These are phyloP conservation scores for Fusarium nematophilum DNA, from an alignment of 2,329 filamentous ascomycete species.

Conservation along the genomic window DNA sequence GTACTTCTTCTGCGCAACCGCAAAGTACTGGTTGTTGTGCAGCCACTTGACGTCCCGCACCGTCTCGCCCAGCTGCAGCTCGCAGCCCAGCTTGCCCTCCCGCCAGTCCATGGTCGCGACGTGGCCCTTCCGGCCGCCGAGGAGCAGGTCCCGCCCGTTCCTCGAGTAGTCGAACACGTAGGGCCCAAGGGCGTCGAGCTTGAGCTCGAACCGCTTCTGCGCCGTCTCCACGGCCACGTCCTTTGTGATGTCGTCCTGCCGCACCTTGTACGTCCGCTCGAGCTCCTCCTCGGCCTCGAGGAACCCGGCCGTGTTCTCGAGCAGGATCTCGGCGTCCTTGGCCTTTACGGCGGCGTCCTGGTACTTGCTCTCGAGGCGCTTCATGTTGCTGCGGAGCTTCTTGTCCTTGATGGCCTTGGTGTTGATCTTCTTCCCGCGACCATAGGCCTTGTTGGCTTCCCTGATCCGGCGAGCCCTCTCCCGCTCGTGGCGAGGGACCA, in stretches of 20 bases:
- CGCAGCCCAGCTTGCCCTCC: conserved; percentile 88
- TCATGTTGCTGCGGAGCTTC: conserved; percentile 86
- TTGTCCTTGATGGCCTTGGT: conserved; percentile 83
- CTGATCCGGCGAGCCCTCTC: conserved; percentile 64
- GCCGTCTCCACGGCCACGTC: conserved; percentile 85
- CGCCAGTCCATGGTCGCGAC: conserved; percentile 97
- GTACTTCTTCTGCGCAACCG: conserved; percentile 94
- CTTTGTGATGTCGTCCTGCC: conserved; percentile 84
- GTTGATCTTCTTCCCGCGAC: conserved; percentile 81
- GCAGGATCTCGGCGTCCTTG: conserved; percentile 93
- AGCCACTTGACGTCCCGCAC: conserved; percentile 91
- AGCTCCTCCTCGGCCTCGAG: conserved; percentile 89
- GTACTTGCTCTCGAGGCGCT: conserved; percentile 83
- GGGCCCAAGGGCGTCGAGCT: conserved; percentile 83
- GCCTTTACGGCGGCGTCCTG: conserved; percentile 83
- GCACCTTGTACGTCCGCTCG: conserved; percentile 91
- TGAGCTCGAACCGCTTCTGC: conserved; percentile 92
- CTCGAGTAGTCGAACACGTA: conserved; percentile 91
- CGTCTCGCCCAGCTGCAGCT: conserved; percentile 91
- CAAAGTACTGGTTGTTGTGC: conserved; percentile 94
- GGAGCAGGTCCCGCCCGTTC: conserved; percentile 85
- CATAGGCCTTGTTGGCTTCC: conserved; percentile 81
- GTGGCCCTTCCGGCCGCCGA: conserved; percentile 93
- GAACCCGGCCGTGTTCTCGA: conserved; percentile 88
- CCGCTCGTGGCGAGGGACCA: conserved; percentile 63